Conservation (phyloP, 179 eudicot genomes). For the Silene noctiflora region DNA sequence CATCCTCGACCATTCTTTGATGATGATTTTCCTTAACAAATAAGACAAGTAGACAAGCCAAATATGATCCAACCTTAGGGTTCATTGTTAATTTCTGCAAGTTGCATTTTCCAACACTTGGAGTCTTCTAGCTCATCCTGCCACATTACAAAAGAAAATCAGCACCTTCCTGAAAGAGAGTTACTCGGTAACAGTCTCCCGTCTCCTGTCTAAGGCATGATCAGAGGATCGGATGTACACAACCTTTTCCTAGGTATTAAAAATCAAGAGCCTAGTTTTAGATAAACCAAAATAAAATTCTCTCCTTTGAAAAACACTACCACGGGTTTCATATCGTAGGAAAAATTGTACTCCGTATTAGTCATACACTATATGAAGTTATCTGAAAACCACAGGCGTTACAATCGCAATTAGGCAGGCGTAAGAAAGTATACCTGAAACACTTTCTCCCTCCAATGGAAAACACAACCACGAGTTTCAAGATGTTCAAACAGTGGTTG, state of each 20-base stretch:
- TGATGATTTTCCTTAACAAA: background rate
- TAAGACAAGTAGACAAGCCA: constrained; percentile 7
- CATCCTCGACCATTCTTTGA: background rate
- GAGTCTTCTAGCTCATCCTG: constrained; percentile 61
- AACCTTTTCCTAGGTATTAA: too few species aligned
- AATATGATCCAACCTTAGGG: constrained; percentile 13
- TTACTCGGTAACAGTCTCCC: background rate
- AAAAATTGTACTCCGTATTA: background rate
- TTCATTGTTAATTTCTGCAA: constrained; percentile 41
- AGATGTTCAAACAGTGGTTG: constrained; percentile 59
- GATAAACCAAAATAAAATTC: too few species aligned
- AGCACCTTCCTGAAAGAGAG: constrained; percentile 1
- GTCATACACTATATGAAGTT: background rate
- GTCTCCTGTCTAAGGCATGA: background rate
- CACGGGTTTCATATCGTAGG: too few species aligned
- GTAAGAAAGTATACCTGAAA: constrained; percentile 52
- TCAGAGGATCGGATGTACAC: too few species aligned
- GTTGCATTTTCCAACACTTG: constrained; percentile 63
- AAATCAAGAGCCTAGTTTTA: too few species aligned
- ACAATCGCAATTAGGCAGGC: background rate
- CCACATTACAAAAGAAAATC: constrained; percentile 20
- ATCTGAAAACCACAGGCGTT: background rate
- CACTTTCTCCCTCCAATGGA: constrained; percentile 72
- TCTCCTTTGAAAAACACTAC: too few species aligned
- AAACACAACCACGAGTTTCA: constrained; percentile 80